These are phyloP conservation scores for Aspergillus alliaceus DNA, from an alignment of 2,329 filamentous ascomycete genomes.

Conservation along the genomic window DNA sequence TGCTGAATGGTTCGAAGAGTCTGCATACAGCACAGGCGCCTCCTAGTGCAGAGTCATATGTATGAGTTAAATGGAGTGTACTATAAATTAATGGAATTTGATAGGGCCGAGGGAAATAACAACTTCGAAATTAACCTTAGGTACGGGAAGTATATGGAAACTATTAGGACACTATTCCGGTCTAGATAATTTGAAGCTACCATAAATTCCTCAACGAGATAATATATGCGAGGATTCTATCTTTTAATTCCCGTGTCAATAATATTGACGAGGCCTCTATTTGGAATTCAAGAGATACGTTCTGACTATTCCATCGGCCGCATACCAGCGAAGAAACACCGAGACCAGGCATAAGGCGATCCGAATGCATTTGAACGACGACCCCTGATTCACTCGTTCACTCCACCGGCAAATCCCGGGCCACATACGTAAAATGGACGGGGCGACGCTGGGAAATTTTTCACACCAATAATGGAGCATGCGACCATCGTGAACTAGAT, in stretches of 20 bases:
- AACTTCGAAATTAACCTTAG: background rate
- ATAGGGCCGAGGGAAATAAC: background rate
- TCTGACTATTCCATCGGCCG: background rate
- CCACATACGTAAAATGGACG: background rate
- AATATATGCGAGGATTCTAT: background rate
- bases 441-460: background rate
- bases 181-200: background rate
- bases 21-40: background rate
- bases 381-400: background rate
- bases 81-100: too few relatives aligned
- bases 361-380: background rate
- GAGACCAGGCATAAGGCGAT: background rate
- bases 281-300: background rate
- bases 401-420: background rate
- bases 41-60: background rate
- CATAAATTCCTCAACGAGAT: too few relatives aligned
- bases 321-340: background rate
- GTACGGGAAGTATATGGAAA: background rate
- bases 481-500: background rate
- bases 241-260: background rate
- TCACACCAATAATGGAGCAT: background rate
- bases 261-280: background rate
- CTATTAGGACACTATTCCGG: background rate
- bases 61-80: background rate
- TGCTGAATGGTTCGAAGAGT: background rate